Evolutionary conservation across 805 yeast genomes (phyloP).

Genomic region (Candida ortonii): DNA sequence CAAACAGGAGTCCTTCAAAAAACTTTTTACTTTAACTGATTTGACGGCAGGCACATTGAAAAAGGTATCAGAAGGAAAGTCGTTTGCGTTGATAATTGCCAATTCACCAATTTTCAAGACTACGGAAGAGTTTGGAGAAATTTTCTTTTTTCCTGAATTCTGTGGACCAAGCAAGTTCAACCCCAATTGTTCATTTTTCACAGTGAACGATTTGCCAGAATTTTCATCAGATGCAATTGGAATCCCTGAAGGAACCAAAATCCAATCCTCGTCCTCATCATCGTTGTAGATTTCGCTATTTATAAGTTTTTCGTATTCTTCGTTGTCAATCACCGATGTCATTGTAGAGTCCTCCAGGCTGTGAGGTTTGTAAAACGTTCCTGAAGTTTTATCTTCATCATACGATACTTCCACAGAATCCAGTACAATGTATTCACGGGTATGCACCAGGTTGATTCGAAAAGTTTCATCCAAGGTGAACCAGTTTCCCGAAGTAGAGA

Average conservation of each 20-base stretch:
- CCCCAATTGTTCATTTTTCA: neutral
- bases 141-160: neutral
- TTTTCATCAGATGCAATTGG: constrained; percentile 13
- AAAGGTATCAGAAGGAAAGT: constrained; percentile 23
- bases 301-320: constrained; percentile 27
- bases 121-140: constrained; percentile 7
- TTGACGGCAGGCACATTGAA: constrained; percentile 11
- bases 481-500: constrained; percentile 26
- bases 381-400: constrained; percentile 16
- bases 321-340: constrained; percentile 27
- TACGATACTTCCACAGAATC: constrained; percentile 21
- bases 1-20: constrained; percentile 5
- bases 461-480: constrained; percentile 23
- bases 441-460: constrained; percentile 15
- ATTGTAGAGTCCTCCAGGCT: constrained; percentile 23
- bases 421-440: constrained; percentile 22
- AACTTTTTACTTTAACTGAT: neutral
- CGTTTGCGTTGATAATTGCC: constrained; percentile 23
- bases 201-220: constrained; percentile 9
- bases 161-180: too few species aligned
- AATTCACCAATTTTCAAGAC: constrained; percentile 24
- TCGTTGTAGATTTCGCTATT: constrained; percentile 24
- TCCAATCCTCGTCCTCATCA: constrained; percentile 30
- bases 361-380: constrained; percentile 15
- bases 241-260: constrained; percentile 22